Evolutionary conservation across 2,329 filamentous ascomycete species (phyloP), one percentile per base, ranked within the genome.

Genomic region (Colletotrichum sp.): DNA sequence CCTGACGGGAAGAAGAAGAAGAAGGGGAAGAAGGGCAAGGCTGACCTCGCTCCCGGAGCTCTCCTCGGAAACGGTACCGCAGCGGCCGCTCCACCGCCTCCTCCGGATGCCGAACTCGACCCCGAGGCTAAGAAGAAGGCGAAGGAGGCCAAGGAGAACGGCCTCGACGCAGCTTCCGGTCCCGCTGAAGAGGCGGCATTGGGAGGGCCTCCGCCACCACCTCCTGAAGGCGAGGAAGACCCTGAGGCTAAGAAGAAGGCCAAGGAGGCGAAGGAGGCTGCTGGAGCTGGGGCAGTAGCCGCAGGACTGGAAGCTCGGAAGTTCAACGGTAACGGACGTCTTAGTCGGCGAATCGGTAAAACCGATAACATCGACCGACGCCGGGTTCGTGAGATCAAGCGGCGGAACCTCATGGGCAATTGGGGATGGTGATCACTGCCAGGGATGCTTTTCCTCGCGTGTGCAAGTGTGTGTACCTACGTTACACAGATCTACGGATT

Each of bases 331-430:
- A 52, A 52, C 43, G 58, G 58, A 34, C 28, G 25, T 12, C 25
- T 70, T 10, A 58, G 34, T 7, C 32, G 58, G 16, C 43, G 48
- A 32, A 30, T 43, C 34, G 36, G 18, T n/a, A 52, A 71, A 18
- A 7, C 30, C 4, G 69, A 43, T 9, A 39, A 48, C 13, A 9
- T 34, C 27, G 60, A 74, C 28, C 52, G n/a, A 28, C 60, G 66
- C 5, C 62, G 27, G 16, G 64, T 48, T 9, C 64, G 70, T 15
- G 62, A 58, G 13, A 48, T 67, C 22, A 75, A 75, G 56, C 43
- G 73, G 8, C 73, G 73, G 28, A 65, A 68, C n/a, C 27, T 65
- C 16, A 58, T 72, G 69, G 58, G 56, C 9, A 68, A 75, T 8
- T 64, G 52, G 43, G 70, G 22, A n/a, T 75, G 70, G 48, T 75